phyloP scores from a whole-genome alignment of 305 asterid genomes.

The Petunia hybrid region DNA sequence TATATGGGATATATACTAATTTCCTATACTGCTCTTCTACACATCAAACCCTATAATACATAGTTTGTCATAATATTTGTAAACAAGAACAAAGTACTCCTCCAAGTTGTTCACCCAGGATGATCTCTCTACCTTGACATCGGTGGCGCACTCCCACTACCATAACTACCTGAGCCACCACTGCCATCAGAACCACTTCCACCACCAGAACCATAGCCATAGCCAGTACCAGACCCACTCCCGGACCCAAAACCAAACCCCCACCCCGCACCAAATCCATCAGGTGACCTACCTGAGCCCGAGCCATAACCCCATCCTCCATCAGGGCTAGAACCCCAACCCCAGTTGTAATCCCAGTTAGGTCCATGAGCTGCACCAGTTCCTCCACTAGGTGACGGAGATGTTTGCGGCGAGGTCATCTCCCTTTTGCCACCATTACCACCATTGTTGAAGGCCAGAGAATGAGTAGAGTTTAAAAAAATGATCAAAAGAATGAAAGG shows the following conservation, averaged over 20 bases:
- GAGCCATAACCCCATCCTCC: slow-evolving; percentile 53
- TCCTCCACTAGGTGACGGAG: slow-evolving; percentile 29
- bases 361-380: slow-evolving; percentile 47
- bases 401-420: slow-evolving; percentile 1
- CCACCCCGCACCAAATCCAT: slow-evolving; percentile 36
- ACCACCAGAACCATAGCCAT: not conserved
- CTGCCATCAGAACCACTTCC: slow-evolving; percentile 42
- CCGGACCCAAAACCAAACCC: slow-evolving; percentile 44
- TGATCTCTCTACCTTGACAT: slow-evolving; percentile 10
- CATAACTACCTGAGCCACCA: slow-evolving; percentile 45
- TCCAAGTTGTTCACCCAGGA: slow-evolving; percentile 38
- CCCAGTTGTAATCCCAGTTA: slow-evolving; percentile 47
- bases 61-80: no score
- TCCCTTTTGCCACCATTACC: slow-evolving; percentile 23
- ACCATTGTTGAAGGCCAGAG: not conserved
- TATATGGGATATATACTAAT: no score
- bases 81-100: no score
- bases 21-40: no score
- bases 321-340: slow-evolving; percentile 52
- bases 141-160: not conserved
- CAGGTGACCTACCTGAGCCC: slow-evolving; percentile 44
- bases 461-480: slow-evolving; percentile 11
- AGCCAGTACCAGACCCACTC: slow-evolving; percentile 21
- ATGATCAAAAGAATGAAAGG: slow-evolving; percentile 6
- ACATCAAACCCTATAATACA: no score